Percentiles rank a stretch among this genome's conserved stretches.
phyloP scores from a whole-genome alignment of 495 filamentous ascomycete genomes.

The Pseudevernia furfuracea region DNA sequence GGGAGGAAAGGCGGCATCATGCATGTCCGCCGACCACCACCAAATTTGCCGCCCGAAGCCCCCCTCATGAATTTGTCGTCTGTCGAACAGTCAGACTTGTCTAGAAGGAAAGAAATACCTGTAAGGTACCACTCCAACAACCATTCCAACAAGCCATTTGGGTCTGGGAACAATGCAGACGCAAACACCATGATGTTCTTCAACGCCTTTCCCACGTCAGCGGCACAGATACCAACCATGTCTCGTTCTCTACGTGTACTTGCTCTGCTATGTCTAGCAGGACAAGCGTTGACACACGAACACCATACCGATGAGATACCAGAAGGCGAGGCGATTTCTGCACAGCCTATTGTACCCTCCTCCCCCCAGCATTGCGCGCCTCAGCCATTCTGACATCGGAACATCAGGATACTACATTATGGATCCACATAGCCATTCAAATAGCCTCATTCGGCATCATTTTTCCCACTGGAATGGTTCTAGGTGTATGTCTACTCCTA shows the following conservation, averaged over 20 bases:
- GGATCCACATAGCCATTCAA: slow-evolving; percentile 91
- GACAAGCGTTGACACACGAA: slow-evolving; percentile 53
- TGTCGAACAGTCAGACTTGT: no score
- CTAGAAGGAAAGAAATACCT: neutral
- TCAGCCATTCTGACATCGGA: slow-evolving; percentile 8
- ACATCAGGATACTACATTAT: slow-evolving; percentile 70
- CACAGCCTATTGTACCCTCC: slow-evolving; percentile 80
- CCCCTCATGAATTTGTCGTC: no score
- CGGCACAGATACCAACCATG: slow-evolving; percentile 9
- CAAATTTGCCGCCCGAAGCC: slow-evolving; percentile 10
- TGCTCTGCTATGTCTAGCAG: slow-evolving; percentile 31
- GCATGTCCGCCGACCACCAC: slow-evolving; percentile 1
- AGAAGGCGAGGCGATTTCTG: slow-evolving; percentile 66
- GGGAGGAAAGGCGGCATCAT: slow-evolving; percentile 1
- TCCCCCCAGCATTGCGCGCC: neutral
- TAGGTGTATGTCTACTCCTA: slow-evolving; percentile 57
- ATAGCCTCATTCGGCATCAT: slow-evolving; percentile 79
- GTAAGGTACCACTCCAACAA: neutral
- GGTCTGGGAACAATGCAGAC: neutral
- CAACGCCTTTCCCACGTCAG: neutral
- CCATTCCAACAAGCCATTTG: no score
- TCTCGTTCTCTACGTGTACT: slow-evolving; percentile 7
- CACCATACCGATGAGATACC: slow-evolving; percentile 67
- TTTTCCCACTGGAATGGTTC: slow-evolving; percentile 91
- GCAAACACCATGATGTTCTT: slow-evolving; percentile 2